These are phyloP conservation scores for Oryza punctata DNA, from an alignment of 176 grass and related monocot genomes.

Conservation along the genomic window DNA sequence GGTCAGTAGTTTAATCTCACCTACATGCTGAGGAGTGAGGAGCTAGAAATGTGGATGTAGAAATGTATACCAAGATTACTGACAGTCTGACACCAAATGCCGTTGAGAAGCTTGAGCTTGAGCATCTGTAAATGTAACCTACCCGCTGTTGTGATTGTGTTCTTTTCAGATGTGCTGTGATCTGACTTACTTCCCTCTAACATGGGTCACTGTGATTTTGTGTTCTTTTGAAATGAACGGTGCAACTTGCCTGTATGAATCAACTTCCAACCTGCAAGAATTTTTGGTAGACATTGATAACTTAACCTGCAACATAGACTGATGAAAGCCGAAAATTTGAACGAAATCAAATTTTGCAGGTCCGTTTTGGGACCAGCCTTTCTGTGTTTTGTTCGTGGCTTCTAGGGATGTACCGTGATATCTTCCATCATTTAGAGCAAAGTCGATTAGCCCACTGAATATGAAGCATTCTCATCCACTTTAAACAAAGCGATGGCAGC, in stretches of 20 bases:
- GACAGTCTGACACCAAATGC: background rate
- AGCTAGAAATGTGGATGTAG: background rate
- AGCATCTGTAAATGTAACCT: conserved; percentile 24
- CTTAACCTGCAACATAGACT: background rate
- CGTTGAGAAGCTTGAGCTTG: background rate
- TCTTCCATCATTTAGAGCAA: background rate
- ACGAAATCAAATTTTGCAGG: background rate
- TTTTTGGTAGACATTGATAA: too few relatives aligned
- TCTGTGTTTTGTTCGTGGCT: background rate
- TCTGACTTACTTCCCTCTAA: background rate
- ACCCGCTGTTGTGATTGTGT: background rate
- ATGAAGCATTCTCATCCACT: background rate
- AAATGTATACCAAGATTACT: background rate
- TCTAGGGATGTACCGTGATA: too few relatives aligned
- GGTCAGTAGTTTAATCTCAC: conserved; percentile 12
- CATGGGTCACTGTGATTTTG: too few relatives aligned
- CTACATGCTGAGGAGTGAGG: background rate
- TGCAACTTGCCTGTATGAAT: background rate
- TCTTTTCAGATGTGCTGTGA: background rate
- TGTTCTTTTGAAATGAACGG: background rate
- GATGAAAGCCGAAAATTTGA: background rate
- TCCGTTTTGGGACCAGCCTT: background rate
- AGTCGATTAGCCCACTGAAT: background rate
- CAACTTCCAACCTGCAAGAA: background rate
- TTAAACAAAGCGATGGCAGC: background rate